A percentile compares a stretch with the other conserved stretches of the same genome.
Conservation (phyloP, 169 alveolate genomes). For the Plasmodium knowlesi region DNA sequence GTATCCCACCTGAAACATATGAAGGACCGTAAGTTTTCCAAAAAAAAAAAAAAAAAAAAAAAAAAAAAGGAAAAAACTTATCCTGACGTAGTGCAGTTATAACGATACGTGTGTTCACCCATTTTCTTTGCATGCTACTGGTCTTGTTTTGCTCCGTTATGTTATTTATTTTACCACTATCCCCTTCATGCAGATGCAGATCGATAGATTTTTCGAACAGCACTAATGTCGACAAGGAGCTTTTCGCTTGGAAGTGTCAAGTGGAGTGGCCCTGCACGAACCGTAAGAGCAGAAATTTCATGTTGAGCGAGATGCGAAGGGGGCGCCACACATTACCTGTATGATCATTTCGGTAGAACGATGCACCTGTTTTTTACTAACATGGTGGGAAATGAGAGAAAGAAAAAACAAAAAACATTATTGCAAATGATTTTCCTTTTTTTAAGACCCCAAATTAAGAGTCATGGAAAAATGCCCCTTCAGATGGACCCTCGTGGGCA, state of each 20-base stretch:
- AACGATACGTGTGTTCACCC: constrained; percentile 25
- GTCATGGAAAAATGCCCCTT: constrained; percentile 77
- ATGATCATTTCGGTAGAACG: background rate
- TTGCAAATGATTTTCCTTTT: background rate
- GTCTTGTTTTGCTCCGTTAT: constrained; percentile 16
- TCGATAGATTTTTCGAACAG: constrained; percentile 72
- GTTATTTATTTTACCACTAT: background rate
- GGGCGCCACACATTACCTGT: background rate
- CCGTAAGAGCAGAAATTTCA: constrained; percentile 34
- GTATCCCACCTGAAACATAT: constrained; percentile 70
- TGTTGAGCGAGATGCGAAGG: background rate
- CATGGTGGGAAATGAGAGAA: background rate
- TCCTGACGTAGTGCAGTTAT: constrained; percentile 18
- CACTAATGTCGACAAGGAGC: constrained; percentile 30
- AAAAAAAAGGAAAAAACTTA: constrained; percentile 16
- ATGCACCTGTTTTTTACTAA: background rate
- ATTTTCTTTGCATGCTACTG: background rate
- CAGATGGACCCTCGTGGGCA: constrained; percentile 78
- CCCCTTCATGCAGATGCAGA: constrained; percentile 68
- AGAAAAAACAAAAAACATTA: background rate
- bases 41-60: constrained; percentile 12
- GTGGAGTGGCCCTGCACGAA: constrained; percentile 84
- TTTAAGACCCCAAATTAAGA: constrained; percentile 52
- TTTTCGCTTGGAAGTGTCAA: constrained; percentile 68
- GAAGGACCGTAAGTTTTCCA: constrained; percentile 47